phyloP scores from a whole-genome alignment of 148 eudicot genomes.

The Rhododendron simsii region DNA sequence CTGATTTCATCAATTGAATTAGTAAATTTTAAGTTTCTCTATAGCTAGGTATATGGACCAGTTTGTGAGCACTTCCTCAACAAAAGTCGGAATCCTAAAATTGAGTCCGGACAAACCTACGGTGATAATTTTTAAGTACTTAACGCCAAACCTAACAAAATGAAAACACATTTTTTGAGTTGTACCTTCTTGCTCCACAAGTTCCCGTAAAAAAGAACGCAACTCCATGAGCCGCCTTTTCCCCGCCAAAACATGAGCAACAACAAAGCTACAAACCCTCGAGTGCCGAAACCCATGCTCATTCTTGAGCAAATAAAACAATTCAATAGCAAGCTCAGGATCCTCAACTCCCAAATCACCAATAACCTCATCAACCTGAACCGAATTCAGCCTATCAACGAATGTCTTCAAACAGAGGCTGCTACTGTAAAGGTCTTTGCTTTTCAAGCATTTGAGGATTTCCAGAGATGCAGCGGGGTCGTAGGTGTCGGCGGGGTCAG shows the following conservation, averaged over 20 bases:
- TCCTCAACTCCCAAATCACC: constrained; percentile 18
- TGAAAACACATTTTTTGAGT: neutral
- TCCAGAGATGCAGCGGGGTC: constrained; percentile 10
- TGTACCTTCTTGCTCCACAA: constrained; percentile 50
- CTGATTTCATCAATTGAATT: neutral
- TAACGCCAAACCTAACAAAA: neutral
- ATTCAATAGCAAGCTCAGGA: constrained; percentile 32
- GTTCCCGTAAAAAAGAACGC: constrained; percentile 23
- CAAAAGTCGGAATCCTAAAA: neutral
- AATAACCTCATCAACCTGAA: constrained; percentile 36
- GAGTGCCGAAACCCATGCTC: constrained; percentile 52
- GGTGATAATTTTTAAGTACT: neutral
- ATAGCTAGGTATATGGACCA: neutral
- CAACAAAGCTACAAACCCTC: constrained; percentile 25
- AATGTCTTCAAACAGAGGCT: constrained; percentile 20
- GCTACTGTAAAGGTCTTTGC: constrained; percentile 4
- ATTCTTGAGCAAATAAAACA: constrained; percentile 39
- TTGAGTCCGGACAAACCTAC: neutral
- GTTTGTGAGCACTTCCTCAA: neutral
- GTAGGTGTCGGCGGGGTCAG: neutral
- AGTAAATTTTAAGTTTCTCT: neutral
- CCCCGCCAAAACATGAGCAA: constrained; percentile 60
- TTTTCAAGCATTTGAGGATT: constrained; percentile 18
- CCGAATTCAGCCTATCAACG: constrained; percentile 13
- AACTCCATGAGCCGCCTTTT: constrained; percentile 31